Evolutionary conservation across 768 basidiomycete species (phyloP).

Genomic region (Cubamyces lactineus): DNA sequence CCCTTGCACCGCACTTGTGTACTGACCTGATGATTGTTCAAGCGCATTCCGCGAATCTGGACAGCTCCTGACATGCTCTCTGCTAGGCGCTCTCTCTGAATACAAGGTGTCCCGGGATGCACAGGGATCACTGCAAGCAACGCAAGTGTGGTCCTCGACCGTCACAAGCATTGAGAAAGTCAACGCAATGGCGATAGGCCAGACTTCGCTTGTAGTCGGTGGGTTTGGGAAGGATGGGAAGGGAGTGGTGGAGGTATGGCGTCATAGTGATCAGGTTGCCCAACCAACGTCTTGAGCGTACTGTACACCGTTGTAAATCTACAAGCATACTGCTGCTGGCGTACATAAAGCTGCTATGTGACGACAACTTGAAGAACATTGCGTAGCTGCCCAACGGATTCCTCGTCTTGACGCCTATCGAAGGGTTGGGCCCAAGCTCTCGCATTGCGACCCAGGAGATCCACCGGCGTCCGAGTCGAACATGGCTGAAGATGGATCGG

Average conservation of each 20-base stretch:
- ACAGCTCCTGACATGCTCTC: conserved; percentile 56
- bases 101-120: conserved; percentile 48
- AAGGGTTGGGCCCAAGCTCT: too few relatives aligned
- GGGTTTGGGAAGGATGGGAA: conserved; percentile 61
- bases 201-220: conserved; percentile 57
- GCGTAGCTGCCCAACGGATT: too few relatives aligned
- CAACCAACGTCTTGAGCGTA: not conserved
- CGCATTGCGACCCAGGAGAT: too few relatives aligned
- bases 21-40: not conserved
- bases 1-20: not conserved
- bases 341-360: too few relatives aligned
- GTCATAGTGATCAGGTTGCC: not conserved
- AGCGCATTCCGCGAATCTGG: conserved; percentile 56
- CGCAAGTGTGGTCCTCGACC: conserved; percentile 51
- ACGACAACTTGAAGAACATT: too few relatives aligned
- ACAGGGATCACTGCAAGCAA: conserved; percentile 43
- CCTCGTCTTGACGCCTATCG: too few relatives aligned
- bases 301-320: not conserved
- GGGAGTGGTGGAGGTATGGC: conserved; percentile 69
- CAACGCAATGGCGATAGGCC: conserved; percentile 58
- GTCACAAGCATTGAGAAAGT: conserved; percentile 58
- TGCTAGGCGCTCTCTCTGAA: conserved; percentile 60
- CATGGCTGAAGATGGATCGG: too few relatives aligned
- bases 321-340: too few relatives aligned
- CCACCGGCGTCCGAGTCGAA: too few relatives aligned